Conservation (phyloP, 345 rosid genomes). For the Diplotaxis tenuifolia region DNA sequence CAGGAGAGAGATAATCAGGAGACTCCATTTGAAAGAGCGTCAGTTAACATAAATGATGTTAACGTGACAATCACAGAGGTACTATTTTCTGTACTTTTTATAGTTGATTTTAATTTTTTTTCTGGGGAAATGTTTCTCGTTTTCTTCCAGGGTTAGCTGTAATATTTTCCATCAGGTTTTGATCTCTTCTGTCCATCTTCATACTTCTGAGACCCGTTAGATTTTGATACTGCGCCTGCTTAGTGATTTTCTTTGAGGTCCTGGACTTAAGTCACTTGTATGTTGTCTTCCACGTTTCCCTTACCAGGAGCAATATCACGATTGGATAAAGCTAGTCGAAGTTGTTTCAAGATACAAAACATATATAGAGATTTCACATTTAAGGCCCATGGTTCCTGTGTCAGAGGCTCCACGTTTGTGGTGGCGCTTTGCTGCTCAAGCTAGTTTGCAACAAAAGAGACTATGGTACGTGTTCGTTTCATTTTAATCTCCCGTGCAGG, state of each 20-base stretch:
- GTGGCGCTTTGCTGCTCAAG: slow-evolving; percentile 97
- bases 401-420: slow-evolving; percentile 61
- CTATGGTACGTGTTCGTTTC: slow-evolving; percentile 60
- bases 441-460: slow-evolving; percentile 75
- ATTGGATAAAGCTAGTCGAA: slow-evolving; percentile 93
- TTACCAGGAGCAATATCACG: slow-evolving; percentile 87
- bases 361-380: slow-evolving; percentile 79
- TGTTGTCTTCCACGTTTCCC: slow-evolving; percentile 24
- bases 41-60: slow-evolving; percentile 78
- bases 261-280: slow-evolving; percentile 22
- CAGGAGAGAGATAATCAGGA: slow-evolving; percentile 91
- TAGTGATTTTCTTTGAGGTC: slow-evolving; percentile 8
- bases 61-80: slow-evolving; percentile 86
- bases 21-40: slow-evolving; percentile 90
- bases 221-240: slow-evolving; percentile 2
- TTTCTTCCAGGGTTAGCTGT: slow-evolving; percentile 11
- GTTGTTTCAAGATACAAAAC: slow-evolving; percentile 83
- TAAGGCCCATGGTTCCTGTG: slow-evolving; percentile 80
- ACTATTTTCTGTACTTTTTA: slow-evolving; percentile 17
- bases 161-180: background rate
- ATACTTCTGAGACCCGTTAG: slow-evolving; percentile 4
- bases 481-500: slow-evolving; percentile 18
- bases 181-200: background rate
- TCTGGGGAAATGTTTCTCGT: slow-evolving; percentile 5
- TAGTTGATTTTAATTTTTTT: background rate